Evolutionary conservation across 208 protist genomes (phyloP), one percentile per base, ranked within the genome.

Genomic region (Herpetomonas tarakana): DNA sequence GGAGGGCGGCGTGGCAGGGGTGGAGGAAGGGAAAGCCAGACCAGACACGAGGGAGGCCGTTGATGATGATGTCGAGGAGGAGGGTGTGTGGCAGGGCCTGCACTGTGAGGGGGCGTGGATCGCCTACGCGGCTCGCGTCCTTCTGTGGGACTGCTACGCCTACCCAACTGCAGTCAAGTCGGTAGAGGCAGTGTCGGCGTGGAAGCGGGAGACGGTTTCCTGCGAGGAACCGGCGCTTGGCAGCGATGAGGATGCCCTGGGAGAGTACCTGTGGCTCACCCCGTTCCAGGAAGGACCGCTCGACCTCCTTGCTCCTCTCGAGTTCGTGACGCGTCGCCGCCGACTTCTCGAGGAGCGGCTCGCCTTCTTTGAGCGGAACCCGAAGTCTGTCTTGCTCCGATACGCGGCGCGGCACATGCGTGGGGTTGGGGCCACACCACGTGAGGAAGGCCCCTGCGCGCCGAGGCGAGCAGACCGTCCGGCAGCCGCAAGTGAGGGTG

Each of bases 41-140:
- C 2, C 27, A 2, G 26, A n/a, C n/a, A n/a, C n/a, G n/a, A n/a
- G n/a, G n/a, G n/a, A n/a, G n/a, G n/a, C n/a, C n/a, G n/a, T n/a
- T n/a, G n/a, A n/a, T n/a, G 9, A 41, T 6, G 35, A 41, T 18
- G 35, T 41, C 12, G 46, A 26, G n/a, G 29, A 19, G n/a, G 52
- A 27, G 35, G 38, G 55, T 9, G 38, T 25, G 38, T 94, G 88
- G 86, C 49, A 57, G 21, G 88, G 85, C 6, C 58, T 81, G 41
- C 83, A 91, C 49, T 92, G 88, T 60, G 83, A 94, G 53, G 88
- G 88, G 4, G 52, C 58, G 51, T 94, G 88, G 86, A 62, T 94
- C 49, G 64, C 68, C 22, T 80, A 58, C 27, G 52, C 88, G 24
- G 76, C 82, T 12, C 78, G 76, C 21, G 53, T 83, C 19, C 68